Base-by-base conservation (phyloP, 495 filamentous ascomycete species). In the Aspergillus egyptiacus region DNA sequence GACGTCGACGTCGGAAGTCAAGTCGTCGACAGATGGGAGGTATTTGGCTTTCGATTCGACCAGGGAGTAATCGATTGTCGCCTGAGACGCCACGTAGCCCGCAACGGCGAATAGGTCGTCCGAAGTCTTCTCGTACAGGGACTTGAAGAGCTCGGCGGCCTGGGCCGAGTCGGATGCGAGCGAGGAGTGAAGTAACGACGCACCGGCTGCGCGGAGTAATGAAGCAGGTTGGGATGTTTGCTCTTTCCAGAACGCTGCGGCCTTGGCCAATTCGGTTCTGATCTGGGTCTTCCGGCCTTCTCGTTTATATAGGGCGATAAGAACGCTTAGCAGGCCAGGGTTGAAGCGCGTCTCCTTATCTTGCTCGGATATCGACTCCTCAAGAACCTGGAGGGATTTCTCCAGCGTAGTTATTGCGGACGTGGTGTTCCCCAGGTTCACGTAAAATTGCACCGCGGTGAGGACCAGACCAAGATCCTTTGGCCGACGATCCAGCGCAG, bases 401-500 rank as follows among this genome's bases (percentile, higher is more conserved):
- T 95, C 87, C 14, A 99, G 70, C 5, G 88, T 75, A 34, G 70
- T 73, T 45, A 89, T 82, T 2, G 94, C 93, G 4, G 84, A 81
- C 15, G 76, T 82, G 41, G 81, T 79, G 61, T 96, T 95, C 24
- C 85, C 80, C 30, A 72, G 76, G 34, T 79, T 72, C 13, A 95
- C 71, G 57, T 94, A 91, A 30, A 96, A 78, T 61, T 97, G 90
- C 6, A 91, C 78, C 14, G 89, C 79, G 10, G 87, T 91, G 32
- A 97, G 71, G 7, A 88, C 71, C 2, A 97, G 73, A 6, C 93
- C 94, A 23, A 96, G 69, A 59, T 99, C 91, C 50, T 80, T 80
- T 0, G 90, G 89, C 18, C 86, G 75, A 45, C 80, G 80, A 51
- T 87, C 84, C 8, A 95, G 71, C n/a, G 91, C 61, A 0, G 85